phyloP scores from a whole-genome alignment of 2,329 filamentous ascomycete genomes.

The Lasiodiplodia sp. region DNA sequence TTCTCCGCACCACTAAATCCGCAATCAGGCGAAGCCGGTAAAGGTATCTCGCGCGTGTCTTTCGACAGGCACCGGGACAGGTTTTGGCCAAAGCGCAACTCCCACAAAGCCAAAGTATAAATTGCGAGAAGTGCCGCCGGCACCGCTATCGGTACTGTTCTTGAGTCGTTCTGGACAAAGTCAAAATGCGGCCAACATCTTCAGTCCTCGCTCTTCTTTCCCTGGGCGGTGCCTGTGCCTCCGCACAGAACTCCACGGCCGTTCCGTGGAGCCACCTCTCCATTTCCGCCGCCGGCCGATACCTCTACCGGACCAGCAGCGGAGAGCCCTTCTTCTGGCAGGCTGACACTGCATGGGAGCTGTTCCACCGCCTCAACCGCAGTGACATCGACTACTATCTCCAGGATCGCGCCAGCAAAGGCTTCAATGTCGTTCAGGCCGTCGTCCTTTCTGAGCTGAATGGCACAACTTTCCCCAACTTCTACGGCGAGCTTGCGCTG shows the following conservation, averaged over 20 bases:
- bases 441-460: conserved; percentile 15
- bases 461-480: conserved; percentile 15
- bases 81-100: not conserved
- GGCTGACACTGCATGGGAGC: conserved; percentile 18
- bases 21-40: not conserved
- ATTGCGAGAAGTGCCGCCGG: not conserved
- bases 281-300: conserved; percentile 6
- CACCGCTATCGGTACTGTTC: not conserved
- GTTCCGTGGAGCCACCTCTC: conserved; percentile 2
- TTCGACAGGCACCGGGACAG: not conserved
- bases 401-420: conserved; percentile 10
- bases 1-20: not conserved
- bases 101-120: not conserved
- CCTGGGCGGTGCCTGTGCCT: not conserved
- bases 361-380: conserved; percentile 25
- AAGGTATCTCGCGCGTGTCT: not conserved
- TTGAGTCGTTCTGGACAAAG: not conserved
- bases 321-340: conserved; percentile 18
- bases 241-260: not conserved
- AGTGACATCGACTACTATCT: conserved; percentile 12
- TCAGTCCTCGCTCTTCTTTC: not conserved
- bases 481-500: conserved; percentile 7
- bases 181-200: conserved; percentile 6
- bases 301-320: conserved; percentile 11
- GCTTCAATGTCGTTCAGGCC: conserved; percentile 21